Evolutionary conservation across 108 stramenopile genomes (phyloP).

Genomic region (Aurantiochytrium sp.): DNA sequence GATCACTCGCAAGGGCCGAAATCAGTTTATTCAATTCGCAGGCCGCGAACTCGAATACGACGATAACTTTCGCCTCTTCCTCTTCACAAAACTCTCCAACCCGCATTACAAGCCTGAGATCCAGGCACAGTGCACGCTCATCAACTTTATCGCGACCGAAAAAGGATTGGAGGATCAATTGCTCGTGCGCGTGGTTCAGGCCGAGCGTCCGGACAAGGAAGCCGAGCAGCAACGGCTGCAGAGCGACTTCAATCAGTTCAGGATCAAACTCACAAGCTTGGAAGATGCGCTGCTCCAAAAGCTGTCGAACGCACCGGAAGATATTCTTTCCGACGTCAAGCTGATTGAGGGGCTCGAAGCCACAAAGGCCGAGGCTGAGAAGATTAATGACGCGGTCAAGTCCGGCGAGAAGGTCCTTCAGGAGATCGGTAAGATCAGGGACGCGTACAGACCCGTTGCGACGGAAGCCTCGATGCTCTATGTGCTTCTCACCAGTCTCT

Average conservation of each 20-base stretch:
- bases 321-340: slow-evolving; percentile 75
- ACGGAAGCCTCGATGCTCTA: slow-evolving; percentile 87
- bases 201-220: slow-evolving; percentile 76
- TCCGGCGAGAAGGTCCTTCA: slow-evolving; percentile 64
- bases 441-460: slow-evolving; percentile 72
- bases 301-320: slow-evolving; percentile 79
- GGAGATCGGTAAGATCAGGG: slow-evolving; percentile 69
- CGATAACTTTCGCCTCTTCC: slow-evolving; percentile 68
- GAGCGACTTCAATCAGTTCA: slow-evolving; percentile 65
- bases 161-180: slow-evolving; percentile 78
- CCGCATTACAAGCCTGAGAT: slow-evolving; percentile 89
- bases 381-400: slow-evolving; percentile 71
- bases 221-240: slow-evolving; percentile 63
- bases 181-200: slow-evolving; percentile 71
- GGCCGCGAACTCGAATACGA: slow-evolving; percentile 84
- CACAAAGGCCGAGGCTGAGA: slow-evolving; percentile 70
- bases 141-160: slow-evolving; percentile 87
- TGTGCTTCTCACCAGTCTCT: slow-evolving; percentile 77
- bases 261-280: slow-evolving; percentile 69
- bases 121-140: slow-evolving; percentile 78
- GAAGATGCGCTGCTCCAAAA: slow-evolving; percentile 79
- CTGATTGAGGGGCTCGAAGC: slow-evolving; percentile 81
- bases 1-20: slow-evolving; percentile 70
- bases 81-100: slow-evolving; percentile 80
- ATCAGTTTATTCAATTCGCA: slow-evolving; percentile 64